phyloP scores from a whole-genome alignment of 805 yeast species.

The Metschnikowia continentalis region DNA sequence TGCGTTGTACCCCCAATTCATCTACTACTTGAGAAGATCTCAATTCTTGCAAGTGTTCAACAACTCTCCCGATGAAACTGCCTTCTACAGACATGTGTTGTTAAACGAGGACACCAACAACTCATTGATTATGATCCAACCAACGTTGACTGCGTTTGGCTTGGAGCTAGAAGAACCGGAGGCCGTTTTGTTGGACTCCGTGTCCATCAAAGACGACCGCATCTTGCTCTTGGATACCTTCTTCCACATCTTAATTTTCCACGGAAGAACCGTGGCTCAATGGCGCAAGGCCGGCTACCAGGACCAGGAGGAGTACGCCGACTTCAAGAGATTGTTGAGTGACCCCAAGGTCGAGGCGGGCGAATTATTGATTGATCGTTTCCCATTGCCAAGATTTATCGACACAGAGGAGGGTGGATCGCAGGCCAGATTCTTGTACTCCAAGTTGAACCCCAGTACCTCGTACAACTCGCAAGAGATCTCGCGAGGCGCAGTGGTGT shows the following conservation, averaged over 20 bases:
- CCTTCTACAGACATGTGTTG: slow-evolving; percentile 90
- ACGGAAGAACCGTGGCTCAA: slow-evolving; percentile 89
- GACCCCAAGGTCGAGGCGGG: slow-evolving; percentile 93
- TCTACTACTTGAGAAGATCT: slow-evolving; percentile 92
- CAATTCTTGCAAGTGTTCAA: slow-evolving; percentile 95
- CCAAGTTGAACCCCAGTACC: slow-evolving; percentile 92
- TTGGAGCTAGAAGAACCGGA: slow-evolving; percentile 70
- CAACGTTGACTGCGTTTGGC: slow-evolving; percentile 83
- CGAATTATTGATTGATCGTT: slow-evolving; percentile 82
- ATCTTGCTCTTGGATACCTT: slow-evolving; percentile 90
- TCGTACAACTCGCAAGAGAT: slow-evolving; percentile 63
- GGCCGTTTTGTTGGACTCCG: slow-evolving; percentile 90
- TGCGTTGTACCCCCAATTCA: slow-evolving; percentile 89
- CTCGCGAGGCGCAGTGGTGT: slow-evolving; percentile 66
- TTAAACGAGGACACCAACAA: slow-evolving; percentile 89
- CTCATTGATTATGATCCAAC: slow-evolving; percentile 95
- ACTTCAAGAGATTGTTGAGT: slow-evolving; percentile 79
- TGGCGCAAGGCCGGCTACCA: slow-evolving; percentile 97
- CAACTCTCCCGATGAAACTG: slow-evolving; percentile 98
- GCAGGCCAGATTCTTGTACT: slow-evolving; percentile 93
- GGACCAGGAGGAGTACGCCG: slow-evolving; percentile 83
- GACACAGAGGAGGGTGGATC: slow-evolving; percentile 98
- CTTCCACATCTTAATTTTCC: slow-evolving; percentile 93
- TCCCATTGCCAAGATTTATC: slow-evolving; percentile 96
- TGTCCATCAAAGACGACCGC: slow-evolving; percentile 83